A percentile compares a stretch with the other conserved stretches of the same genome.
phyloP scores from a whole-genome alignment of 352 stramenopile genomes.

The Sclerospora graminicola region DNA sequence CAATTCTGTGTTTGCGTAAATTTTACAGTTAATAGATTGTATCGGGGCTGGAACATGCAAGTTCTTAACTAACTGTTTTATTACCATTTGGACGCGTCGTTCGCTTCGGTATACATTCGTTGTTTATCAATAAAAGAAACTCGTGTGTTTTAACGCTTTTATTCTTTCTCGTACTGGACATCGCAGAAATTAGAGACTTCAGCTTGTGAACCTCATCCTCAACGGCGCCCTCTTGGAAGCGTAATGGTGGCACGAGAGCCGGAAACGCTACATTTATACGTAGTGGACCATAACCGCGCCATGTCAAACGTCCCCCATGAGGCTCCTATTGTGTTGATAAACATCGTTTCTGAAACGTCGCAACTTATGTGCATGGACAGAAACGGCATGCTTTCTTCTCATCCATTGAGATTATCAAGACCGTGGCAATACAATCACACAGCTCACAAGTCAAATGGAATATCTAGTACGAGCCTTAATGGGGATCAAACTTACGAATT shows the following conservation, averaged over 20 bases:
- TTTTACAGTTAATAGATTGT: no score
- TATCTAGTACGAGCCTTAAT: slow-evolving; percentile 2
- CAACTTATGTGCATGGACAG: slow-evolving; percentile 59
- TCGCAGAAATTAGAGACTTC: no score
- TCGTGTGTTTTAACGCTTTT: no score
- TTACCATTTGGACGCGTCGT: no score
- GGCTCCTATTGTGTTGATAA: slow-evolving; percentile 39
- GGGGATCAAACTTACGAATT: slow-evolving; percentile 24
- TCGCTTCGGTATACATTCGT: no score
- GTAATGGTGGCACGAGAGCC: background rate
- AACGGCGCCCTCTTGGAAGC: slow-evolving; percentile 19
- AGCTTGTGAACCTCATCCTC: slow-evolving; percentile 75
- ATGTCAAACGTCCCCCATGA: slow-evolving; percentile 50
- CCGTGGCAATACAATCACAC: slow-evolving; percentile 24
- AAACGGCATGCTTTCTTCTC: slow-evolving; percentile 55
- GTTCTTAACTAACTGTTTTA: no score
- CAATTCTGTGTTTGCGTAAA: no score
- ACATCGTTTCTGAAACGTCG: slow-evolving; percentile 32
- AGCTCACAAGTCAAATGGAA: slow-evolving; percentile 11
- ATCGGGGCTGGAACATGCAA: no score
- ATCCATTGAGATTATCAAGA: slow-evolving; percentile 54
- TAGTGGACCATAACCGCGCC: slow-evolving; percentile 6
- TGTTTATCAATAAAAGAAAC: no score
- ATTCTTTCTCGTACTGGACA: no score
- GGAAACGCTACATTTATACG: slow-evolving; percentile 1